Evolutionary conservation across 1,284 basidiomycete species (phyloP), one percentile per base, ranked within the genome.

Genomic region (Cryptococcus sp.): DNA sequence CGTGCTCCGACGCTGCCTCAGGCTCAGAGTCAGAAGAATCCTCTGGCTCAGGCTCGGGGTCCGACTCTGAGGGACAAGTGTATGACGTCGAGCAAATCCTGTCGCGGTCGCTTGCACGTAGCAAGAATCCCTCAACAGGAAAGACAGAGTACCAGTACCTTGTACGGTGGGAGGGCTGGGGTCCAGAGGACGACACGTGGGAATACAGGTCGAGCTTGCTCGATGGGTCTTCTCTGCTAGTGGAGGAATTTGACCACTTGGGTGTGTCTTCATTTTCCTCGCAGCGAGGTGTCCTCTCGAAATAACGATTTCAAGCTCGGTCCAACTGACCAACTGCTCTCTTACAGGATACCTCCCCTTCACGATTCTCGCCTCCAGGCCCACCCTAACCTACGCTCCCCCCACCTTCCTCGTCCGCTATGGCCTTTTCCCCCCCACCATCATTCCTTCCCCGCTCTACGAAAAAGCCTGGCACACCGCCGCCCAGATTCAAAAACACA

Each of bases 101-200:
- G 4, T 62, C 69, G 3, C 50, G 68, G n/a, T 70, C 70, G 1
- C 45, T 64, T 0, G 49, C 61, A 8, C 39, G 54, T 9, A 55
- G 50, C 1, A 24, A 38, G 8, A 55, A 55, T 4, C 46, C 56
- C 0, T 46, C 52, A 1, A 46, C 48, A 47, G 63, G 64, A 2
- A 33, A 36, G 13, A 15, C 39, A 1, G 67, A 72, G 40, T 50
- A 69, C 46, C 61, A 83, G 58, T 86, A 82, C 59, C 65, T 79
- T 42, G 82, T 87, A 3, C 77, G 80, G 54, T 87, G 86, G 86
- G 72, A 78, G 46, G 85, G 85, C 0, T 87, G 86, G 64, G 63
- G 78, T 0, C 79, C 80, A 1, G 70, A 76, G 1, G 81, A 84
- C 40, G 83, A 83, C 39, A 85, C 84, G 18, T 87, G 86, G 86